These are phyloP conservation scores for Centella asiatica DNA, from an alignment of 129 eudicot genomes.

Conservation along the genomic window DNA sequence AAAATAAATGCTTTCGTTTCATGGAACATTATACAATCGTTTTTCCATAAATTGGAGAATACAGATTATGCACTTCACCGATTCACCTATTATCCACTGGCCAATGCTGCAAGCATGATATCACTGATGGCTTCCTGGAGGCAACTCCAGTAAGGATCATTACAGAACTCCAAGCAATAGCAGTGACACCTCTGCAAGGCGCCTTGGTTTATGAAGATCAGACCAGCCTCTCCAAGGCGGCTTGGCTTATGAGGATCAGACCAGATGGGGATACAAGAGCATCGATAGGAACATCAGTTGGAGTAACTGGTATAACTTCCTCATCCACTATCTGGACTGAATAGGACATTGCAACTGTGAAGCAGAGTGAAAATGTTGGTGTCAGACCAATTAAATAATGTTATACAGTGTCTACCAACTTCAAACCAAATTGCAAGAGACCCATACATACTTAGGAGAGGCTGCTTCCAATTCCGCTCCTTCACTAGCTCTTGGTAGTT, in stretches of 20 bases:
- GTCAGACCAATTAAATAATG: not conserved
- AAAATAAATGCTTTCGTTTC: not conserved
- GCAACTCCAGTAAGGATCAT: not conserved
- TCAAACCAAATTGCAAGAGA: not conserved
- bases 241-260: slow-evolving; percentile 60
- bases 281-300: slow-evolving; percentile 62
- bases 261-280: slow-evolving; percentile 81
- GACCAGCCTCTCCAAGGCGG: slow-evolving; percentile 32
- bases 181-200: too few species aligned
- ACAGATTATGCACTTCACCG: too few species aligned
- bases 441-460: slow-evolving; percentile 47
- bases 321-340: slow-evolving; percentile 85
- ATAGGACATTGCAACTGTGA: slow-evolving; percentile 89
- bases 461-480: slow-evolving; percentile 74
- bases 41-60: too few species aligned
- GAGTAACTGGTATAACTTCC: slow-evolving; percentile 70
- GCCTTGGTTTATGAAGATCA: not conserved
- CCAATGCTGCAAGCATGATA: too few species aligned
- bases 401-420: not conserved
- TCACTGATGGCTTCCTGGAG: not conserved
- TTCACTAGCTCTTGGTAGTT: slow-evolving; percentile 72
- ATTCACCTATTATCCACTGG: too few species aligned
- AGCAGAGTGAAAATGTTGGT: slow-evolving; percentile 2
- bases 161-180: not conserved
- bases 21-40: not conserved